A percentile compares a stretch with the other conserved stretches of the same genome.
phyloP scores from a whole-genome alignment of 2,329 filamentous ascomycete species.

The Pseudogymnoascus sp. region DNA sequence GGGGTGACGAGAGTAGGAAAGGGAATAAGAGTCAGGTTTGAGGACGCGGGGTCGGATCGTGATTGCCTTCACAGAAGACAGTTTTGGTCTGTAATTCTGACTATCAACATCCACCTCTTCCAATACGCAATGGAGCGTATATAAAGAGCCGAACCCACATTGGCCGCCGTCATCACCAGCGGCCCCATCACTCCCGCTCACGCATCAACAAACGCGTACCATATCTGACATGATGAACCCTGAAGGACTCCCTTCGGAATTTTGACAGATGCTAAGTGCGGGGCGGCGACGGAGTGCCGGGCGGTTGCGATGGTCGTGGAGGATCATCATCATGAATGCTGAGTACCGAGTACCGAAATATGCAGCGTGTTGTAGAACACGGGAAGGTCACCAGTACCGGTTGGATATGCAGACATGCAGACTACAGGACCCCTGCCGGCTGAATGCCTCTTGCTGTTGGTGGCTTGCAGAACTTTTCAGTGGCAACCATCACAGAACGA shows the following conservation, averaged over 20 bases:
- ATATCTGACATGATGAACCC: neutral
- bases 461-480: slow-evolving; percentile 3
- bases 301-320: neutral
- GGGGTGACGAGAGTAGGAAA: neutral
- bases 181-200: neutral
- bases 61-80: neutral
- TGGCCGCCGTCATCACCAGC: neutral
- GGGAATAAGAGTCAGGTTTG: neutral
- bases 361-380: neutral
- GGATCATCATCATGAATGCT: neutral
- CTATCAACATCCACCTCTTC: neutral
- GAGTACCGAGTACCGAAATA: neutral
- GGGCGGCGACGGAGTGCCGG: neutral
- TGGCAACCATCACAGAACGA: neutral
- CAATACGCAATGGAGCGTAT: neutral
- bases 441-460: neutral
- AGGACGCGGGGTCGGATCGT: neutral
- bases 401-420: neutral
- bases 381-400: neutral
- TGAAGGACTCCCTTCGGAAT: neutral
- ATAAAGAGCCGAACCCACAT: neutral
- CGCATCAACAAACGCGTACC: neutral
- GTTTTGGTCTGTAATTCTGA: neutral
- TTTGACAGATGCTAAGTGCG: neutral
- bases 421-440: neutral